phyloP scores from a whole-genome alignment of 2,329 filamentous ascomycete species.

The Fusarium tanahbumbuense region DNA sequence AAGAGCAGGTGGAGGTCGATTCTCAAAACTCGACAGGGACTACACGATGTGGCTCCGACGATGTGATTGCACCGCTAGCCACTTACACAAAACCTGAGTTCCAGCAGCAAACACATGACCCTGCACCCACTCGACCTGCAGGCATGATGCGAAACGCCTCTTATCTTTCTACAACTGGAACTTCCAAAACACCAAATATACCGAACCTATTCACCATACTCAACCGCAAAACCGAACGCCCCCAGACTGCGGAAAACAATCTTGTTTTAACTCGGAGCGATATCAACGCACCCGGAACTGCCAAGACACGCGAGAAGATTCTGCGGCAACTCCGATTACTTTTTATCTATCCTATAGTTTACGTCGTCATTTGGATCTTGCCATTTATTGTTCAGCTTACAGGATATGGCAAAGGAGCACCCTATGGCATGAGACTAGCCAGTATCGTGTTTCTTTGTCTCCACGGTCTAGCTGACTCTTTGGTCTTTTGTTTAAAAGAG shows the following conservation, averaged over 20 bases:
- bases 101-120: neutral
- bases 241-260: constrained; percentile 29
- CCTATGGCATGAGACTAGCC: constrained; percentile 67
- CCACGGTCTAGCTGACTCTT: constrained; percentile 75
- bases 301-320: constrained; percentile 64
- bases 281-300: constrained; percentile 47
- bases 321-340: constrained; percentile 76
- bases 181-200: constrained; percentile 37
- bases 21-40: constrained; percentile 23
- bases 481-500: constrained; percentile 76
- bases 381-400: constrained; percentile 75
- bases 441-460: constrained; percentile 69
- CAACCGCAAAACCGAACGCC: constrained; percentile 32
- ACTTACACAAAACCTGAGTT: constrained; percentile 8
- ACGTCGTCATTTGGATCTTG: constrained; percentile 77
- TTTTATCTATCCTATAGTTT: constrained; percentile 81
- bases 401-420: constrained; percentile 51
- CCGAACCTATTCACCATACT: constrained; percentile 45
- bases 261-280: constrained; percentile 22
- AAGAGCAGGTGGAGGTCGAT: constrained; percentile 22
- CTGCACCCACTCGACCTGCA: constrained; percentile 9
- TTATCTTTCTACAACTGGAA: constrained; percentile 1
- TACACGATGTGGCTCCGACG: constrained; percentile 21
- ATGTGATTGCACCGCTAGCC: constrained; percentile 7
- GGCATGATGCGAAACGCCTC: constrained; percentile 11